Base-by-base conservation (phyloP, 495 filamentous ascomycete genomes). In the Xylaria bambusicola region DNA sequence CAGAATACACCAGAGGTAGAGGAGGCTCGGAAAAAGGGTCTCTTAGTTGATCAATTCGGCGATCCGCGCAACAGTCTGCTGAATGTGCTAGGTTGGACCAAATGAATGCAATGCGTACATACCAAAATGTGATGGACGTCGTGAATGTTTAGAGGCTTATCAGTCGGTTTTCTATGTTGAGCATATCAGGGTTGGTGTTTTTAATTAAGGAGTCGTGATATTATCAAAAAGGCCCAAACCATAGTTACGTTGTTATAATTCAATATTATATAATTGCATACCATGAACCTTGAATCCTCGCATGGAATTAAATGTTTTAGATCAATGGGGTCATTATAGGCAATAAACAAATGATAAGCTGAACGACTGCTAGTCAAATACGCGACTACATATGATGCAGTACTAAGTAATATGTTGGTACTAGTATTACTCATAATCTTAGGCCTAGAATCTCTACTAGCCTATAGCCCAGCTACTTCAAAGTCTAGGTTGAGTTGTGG, bases 1-100 rank as follows among this genome's bases (percentile, higher is more conserved):
- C 70, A 77, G 52, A 75, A 77, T 61, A 73, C 74, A 0, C 68
- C 74, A 27, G 60, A 68, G 17, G 73, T 74, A 27, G 64, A 72
- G 45, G 62, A 62, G 31, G 60, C 70, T 6, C 51, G 74, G 47
- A 73, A 66, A 33, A 57, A 48, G 29, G 61, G 33, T 20, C 58
- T 71, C 8, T 40, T 63, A 29, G 66, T 77, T 29, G 73, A 74
- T 17, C 55, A 44, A 18, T 68, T 73, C 62, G 74, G 74, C 6
- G 73, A 77, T 46, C 74, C 74, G 2, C 62, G 73, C 38, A 73
- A 74, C 61, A 70, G 67, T 15, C 60, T 73, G 9, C 66, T 74
- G 47, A 77, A 77, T 42, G 26, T 74, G 23, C 44, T 77, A 27
- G 74, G 73, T 56, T 74, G 71, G 74, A 70, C 68, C 18, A 64